A percentile compares a stretch with the other conserved stretches of the same genome.
Evolutionary conservation across 176 grass and related monocot species (phyloP).

Genomic region (Alloteropsis semialata): DNA sequence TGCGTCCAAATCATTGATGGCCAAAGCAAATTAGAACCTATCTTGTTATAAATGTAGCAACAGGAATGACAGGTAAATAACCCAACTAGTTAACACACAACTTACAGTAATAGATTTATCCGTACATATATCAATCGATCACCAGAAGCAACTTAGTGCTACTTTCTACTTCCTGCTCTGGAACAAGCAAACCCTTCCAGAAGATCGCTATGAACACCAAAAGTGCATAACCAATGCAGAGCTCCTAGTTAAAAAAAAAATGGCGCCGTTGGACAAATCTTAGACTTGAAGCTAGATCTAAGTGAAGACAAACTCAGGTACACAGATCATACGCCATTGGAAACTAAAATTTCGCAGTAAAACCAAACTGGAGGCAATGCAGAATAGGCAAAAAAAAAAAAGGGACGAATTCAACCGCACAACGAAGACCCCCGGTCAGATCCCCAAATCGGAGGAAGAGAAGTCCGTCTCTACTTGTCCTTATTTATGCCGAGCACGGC

Average conservation of each 20-base stretch:
- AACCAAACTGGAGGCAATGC: background rate
- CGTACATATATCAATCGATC: background rate
- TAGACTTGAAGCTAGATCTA: conserved; percentile 12
- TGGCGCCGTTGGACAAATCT: background rate
- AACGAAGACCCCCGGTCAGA: background rate
- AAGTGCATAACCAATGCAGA: background rate
- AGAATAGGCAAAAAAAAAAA: background rate
- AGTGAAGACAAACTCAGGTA: background rate
- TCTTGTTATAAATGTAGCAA: background rate
- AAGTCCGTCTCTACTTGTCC: background rate
- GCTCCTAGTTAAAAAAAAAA: background rate
- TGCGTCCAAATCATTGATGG: background rate
- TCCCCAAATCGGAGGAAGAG: background rate
- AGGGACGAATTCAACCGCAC: background rate
- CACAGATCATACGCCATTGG: background rate
- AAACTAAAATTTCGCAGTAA: background rate
- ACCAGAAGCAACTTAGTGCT: background rate
- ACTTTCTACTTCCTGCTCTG: background rate
- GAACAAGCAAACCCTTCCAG: background rate
- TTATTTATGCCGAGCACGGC: background rate
- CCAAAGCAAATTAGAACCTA: background rate
- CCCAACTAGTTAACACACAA: background rate
- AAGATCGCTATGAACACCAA: background rate
- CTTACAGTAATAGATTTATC: background rate
- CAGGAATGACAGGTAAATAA: background rate